phyloP scores from a whole-genome alignment of 228 moss, liverwort and hornwort genomes.

The Sphagnum magellanicum region DNA sequence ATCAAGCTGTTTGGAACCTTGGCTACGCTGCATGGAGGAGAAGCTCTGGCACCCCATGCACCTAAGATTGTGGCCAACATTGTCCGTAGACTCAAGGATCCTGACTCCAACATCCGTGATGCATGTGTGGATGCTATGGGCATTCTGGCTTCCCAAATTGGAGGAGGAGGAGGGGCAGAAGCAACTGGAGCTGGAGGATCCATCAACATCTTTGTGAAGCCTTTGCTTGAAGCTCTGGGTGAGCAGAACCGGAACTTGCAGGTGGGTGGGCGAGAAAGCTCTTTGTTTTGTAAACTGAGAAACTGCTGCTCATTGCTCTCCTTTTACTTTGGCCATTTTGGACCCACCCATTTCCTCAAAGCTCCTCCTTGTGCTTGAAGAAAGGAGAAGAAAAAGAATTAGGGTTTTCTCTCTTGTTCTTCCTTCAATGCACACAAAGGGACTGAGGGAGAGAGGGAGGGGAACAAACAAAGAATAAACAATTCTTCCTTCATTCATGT shows the following conservation, averaged over 20 bases:
- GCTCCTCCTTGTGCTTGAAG: too few species aligned
- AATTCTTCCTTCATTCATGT: too few species aligned
- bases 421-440: too few species aligned
- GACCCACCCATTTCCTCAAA: too few species aligned
- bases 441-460: too few species aligned
- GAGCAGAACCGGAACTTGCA: slow-evolving; percentile 81
- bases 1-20: slow-evolving; percentile 63
- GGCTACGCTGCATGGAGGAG: slow-evolving; percentile 47
- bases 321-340: too few species aligned
- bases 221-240: slow-evolving; percentile 62
- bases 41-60: slow-evolving; percentile 56
- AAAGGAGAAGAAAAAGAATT: too few species aligned
- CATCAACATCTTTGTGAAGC: slow-evolving; percentile 54
- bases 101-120: slow-evolving; percentile 74
- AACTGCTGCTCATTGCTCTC: too few species aligned
- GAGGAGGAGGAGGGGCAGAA: slow-evolving; percentile 15
- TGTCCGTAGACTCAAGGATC: slow-evolving; percentile 75
- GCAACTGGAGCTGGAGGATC: slow-evolving; percentile 16
- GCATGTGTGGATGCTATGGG: slow-evolving; percentile 79
- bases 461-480: too few species aligned
- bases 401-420: too few species aligned
- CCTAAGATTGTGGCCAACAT: slow-evolving; percentile 77
- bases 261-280: not conserved
- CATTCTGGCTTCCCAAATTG: slow-evolving; percentile 49
- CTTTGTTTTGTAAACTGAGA: too few species aligned